These are phyloP conservation scores for Aspergillus bombycis DNA, from an alignment of 2,329 filamentous ascomycete species.

Conservation along the genomic window DNA sequence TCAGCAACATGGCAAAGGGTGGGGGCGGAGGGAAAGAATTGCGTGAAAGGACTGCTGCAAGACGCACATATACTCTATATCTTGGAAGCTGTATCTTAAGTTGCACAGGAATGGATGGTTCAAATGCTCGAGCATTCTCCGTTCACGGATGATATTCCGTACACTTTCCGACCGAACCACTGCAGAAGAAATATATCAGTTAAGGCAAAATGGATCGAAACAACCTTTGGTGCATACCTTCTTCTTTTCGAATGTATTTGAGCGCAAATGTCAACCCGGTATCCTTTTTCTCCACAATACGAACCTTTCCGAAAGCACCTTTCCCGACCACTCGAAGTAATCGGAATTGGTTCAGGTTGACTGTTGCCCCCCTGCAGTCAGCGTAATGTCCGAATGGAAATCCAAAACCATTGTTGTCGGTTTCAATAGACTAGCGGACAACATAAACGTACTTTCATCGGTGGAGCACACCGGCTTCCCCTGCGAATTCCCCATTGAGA, in stretches of 20 bases:
- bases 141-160: conserved; percentile 95
- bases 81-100: conserved; percentile 97
- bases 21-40: not conserved
- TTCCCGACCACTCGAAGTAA: conserved; percentile 93
- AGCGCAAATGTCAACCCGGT: conserved; percentile 91
- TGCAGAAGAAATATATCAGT: conserved; percentile 47
- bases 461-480: conserved; percentile 90
- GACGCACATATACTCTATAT: conserved; percentile 94
- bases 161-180: conserved; percentile 97
- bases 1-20: conserved; percentile 25
- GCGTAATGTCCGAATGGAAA: conserved; percentile 9
- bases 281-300: conserved; percentile 97
- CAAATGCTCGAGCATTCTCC: conserved; percentile 96
- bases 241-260: conserved; percentile 99
- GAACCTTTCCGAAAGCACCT: conserved; percentile 97
- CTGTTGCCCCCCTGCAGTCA: conserved; percentile 51
- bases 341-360: conserved; percentile 97
- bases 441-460: conserved; percentile 75
- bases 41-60: not conserved
- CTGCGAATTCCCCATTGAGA: conserved; percentile 86
- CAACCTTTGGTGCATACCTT: conserved; percentile 58
- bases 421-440: not conserved
- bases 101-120: conserved; percentile 99
- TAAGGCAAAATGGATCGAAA: conserved; percentile 15
- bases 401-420: not conserved